Percentiles rank a stretch among this genome's conserved stretches.
These are phyloP conservation scores for Phyllostachys edulis DNA, from an alignment of 176 grass and related monocot species.

Conservation along the genomic window DNA sequence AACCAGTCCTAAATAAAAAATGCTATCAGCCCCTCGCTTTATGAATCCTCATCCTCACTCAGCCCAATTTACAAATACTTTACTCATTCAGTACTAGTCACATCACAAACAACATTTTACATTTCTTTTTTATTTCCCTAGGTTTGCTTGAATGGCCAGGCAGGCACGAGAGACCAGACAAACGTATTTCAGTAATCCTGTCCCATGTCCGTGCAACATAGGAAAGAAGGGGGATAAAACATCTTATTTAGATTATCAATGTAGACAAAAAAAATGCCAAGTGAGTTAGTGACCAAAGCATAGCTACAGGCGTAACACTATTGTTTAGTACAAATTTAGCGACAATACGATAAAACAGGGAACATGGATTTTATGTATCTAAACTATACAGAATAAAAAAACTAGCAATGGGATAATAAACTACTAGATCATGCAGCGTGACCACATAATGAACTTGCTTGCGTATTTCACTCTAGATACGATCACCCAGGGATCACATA, in stretches of 20 bases:
- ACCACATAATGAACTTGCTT: background rate
- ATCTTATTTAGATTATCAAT: too few relatives aligned
- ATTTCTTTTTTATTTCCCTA: background rate
- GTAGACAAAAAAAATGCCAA: too few relatives aligned
- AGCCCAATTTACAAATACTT: background rate
- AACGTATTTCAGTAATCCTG: too few relatives aligned
- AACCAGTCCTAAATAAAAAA: background rate
- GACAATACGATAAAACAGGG: too few relatives aligned
- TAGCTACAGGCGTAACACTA: too few relatives aligned
- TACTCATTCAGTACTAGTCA: background rate
- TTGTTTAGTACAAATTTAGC: too few relatives aligned
- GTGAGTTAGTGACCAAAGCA: too few relatives aligned
- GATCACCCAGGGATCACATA: background rate
- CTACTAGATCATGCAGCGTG: background rate
- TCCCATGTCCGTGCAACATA: too few relatives aligned
- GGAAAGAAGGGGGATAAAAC: too few relatives aligned
- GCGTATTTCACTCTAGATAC: background rate
- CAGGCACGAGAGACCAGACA: too few relatives aligned
- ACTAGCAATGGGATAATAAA: background rate
- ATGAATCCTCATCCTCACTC: background rate
- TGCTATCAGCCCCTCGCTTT: background rate
- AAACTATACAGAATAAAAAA: slow-evolving; percentile 1
- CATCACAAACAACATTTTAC: slow-evolving; percentile 1
- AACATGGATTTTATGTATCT: background rate
- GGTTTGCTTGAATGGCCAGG: background rate